phyloP scores from a whole-genome alignment of 495 filamentous ascomycete genomes.

The Penicillium cinerascens region DNA sequence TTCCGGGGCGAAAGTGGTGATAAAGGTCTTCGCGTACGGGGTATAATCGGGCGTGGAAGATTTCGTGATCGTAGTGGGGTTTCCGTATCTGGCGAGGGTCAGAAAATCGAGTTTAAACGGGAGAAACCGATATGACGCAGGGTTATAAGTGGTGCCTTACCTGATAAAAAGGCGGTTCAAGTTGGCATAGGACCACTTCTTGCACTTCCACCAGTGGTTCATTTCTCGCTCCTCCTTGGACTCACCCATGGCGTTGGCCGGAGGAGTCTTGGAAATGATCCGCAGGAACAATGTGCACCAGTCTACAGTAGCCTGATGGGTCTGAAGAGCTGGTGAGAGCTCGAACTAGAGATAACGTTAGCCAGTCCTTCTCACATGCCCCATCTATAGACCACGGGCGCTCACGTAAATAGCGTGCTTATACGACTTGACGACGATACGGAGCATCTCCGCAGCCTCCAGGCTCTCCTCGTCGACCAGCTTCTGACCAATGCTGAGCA shows the following conservation, averaged over 20 bases:
- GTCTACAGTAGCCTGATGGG: slow-evolving; percentile 77
- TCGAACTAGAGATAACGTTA: slow-evolving; percentile 63
- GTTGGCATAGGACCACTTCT: slow-evolving; percentile 99
- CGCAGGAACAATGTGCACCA: slow-evolving; percentile 95
- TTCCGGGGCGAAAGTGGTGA: slow-evolving; percentile 86
- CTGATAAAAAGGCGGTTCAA: slow-evolving; percentile 92
- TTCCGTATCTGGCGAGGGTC: slow-evolving; percentile 69
- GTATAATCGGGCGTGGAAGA: slow-evolving; percentile 65
- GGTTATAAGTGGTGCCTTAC: slow-evolving; percentile 42
- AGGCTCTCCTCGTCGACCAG: slow-evolving; percentile 85
- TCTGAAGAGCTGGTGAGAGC: slow-evolving; percentile 69
- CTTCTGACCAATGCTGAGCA: slow-evolving; percentile 79
- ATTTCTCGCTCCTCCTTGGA: slow-evolving; percentile 82
- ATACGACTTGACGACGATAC: slow-evolving; percentile 89
- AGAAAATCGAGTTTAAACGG: slow-evolving; percentile 9
- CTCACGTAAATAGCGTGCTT: slow-evolving; percentile 96
- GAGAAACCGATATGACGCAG: neutral
- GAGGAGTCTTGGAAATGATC: slow-evolving; percentile 81
- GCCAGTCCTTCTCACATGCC: slow-evolving; percentile 12
- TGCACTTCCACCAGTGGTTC: slow-evolving; percentile 99
- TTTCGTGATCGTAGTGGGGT: slow-evolving; percentile 65
- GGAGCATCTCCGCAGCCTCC: slow-evolving; percentile 95
- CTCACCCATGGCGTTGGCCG: slow-evolving; percentile 71
- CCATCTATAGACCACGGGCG: slow-evolving; percentile 15
- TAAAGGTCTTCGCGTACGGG: slow-evolving; percentile 84